Conservation (phyloP, 306 rosid species). For the Corylus heterophylla region DNA sequence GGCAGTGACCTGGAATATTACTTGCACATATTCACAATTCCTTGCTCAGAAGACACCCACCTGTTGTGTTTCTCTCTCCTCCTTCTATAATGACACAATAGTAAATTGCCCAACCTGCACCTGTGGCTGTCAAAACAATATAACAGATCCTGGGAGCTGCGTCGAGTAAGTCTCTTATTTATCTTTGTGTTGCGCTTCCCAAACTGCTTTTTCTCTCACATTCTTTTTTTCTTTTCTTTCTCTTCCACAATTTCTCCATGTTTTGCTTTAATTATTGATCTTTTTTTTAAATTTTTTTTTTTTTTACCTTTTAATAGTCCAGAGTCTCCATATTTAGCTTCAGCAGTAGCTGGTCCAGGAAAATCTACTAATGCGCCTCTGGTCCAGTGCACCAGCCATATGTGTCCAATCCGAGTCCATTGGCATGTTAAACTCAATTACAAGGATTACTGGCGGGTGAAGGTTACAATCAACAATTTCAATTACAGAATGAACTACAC, state of each 20-base stretch:
- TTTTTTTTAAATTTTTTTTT: background rate
- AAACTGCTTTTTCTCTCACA: background rate
- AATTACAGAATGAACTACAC: conserved; percentile 95
- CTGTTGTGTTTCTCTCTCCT: conserved; percentile 96
- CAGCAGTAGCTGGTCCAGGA: conserved; percentile 63
- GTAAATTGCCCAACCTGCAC: conserved; percentile 96
- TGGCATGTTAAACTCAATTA: conserved; percentile 99
- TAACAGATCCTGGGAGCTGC: conserved; percentile 67
- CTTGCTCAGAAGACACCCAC: conserved; percentile 96
- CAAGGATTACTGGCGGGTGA: conserved; percentile 97
- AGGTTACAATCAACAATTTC: conserved; percentile 89
- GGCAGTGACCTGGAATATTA: conserved; percentile 98
- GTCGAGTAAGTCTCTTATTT: conserved; percentile 60
- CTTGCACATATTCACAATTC: conserved; percentile 96
- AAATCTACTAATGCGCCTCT: conserved; percentile 61
- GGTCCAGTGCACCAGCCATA: conserved; percentile 89
- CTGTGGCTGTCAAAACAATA: conserved; percentile 86
- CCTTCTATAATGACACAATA: conserved; percentile 86
- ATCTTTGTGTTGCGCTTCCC: conserved; percentile 14
- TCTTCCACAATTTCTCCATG: background rate
- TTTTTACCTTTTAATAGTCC: conserved; percentile 44
- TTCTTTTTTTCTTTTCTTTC: background rate
- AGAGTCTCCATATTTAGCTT: conserved; percentile 65
- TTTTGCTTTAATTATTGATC: conserved; percentile 14
- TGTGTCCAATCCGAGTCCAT: conserved; percentile 96